phyloP scores from a whole-genome alignment of 2,329 filamentous ascomycete species.

The Ophiostoma sp. region DNA sequence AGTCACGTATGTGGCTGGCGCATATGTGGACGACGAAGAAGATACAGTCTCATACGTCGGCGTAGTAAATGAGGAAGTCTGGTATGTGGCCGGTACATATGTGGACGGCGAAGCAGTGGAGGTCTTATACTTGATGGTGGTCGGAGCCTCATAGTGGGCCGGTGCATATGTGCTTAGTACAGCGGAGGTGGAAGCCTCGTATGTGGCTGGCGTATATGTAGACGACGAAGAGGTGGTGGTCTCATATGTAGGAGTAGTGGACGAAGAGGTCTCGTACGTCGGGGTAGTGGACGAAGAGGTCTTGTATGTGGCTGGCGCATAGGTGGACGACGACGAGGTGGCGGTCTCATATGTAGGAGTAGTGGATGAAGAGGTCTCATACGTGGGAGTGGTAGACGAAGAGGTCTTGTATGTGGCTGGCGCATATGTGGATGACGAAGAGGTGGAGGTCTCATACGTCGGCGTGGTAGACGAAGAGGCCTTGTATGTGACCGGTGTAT shows the following conservation, averaged over 20 bases:
- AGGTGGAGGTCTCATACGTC: background rate
- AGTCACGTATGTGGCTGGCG: background rate
- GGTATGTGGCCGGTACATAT: background rate
- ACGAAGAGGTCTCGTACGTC: background rate
- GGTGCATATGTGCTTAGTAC: too few relatives aligned
- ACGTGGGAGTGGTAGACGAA: background rate
- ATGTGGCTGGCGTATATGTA: background rate
- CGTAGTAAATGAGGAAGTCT: background rate
- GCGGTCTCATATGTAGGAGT: background rate
- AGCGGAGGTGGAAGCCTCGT: background rate
- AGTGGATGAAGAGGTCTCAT: background rate
- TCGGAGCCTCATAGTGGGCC: background rate
- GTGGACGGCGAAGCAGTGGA: background rate
- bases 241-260: background rate
- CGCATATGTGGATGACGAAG: background rate
- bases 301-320: background rate
- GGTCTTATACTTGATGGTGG: too few relatives aligned
- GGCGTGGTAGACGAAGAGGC: background rate
- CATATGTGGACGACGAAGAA: background rate
- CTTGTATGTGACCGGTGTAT: slow-evolving; percentile 11
- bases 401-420: background rate
- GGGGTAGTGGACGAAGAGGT: too few relatives aligned
- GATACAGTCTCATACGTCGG: background rate
- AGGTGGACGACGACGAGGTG: background rate
- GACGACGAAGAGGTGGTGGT: background rate